phyloP scores from a whole-genome alignment of 257 asterid genomes.

The Gentiana straminea region DNA sequence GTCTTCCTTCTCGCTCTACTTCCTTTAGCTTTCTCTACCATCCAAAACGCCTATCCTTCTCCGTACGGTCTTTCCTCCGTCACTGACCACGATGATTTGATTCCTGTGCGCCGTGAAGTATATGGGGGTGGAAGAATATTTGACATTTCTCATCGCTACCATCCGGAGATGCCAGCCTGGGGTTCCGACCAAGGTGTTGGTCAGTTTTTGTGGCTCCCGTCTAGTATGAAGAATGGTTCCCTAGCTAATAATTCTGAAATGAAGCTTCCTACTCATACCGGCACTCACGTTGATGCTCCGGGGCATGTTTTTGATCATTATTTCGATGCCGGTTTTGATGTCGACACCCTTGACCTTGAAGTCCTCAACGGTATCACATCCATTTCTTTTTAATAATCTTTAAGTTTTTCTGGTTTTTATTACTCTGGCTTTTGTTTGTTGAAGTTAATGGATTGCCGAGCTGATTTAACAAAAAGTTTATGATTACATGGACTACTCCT shows the following conservation, averaged over 20 bases:
- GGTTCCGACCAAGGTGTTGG: constrained; percentile 66
- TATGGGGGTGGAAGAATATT: constrained; percentile 75
- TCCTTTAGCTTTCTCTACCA: constrained; percentile 14
- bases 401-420: neutral
- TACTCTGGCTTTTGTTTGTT: no score
- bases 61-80: constrained; percentile 43
- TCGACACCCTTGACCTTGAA: constrained; percentile 87
- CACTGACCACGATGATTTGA: constrained; percentile 17
- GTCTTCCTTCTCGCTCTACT: constrained; percentile 16
- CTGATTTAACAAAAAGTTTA: no score
- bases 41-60: constrained; percentile 55
- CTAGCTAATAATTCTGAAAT: constrained; percentile 71
- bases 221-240: constrained; percentile 83
- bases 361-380: constrained; percentile 59
- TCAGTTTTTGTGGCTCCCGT: constrained; percentile 56
- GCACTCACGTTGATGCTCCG: constrained; percentile 97
- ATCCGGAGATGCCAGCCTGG: constrained; percentile 69
- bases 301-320: constrained; percentile 84
- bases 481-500: no score
- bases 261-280: constrained; percentile 80
- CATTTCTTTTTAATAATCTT: neutral
- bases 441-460: no score
- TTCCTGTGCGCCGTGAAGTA: constrained; percentile 70
- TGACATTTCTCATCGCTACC: constrained; percentile 69
- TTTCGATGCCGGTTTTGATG: constrained; percentile 87